These are phyloP conservation scores for Podaxis sp. DNA, from an alignment of 768 basidiomycete species.

Conservation along the genomic window DNA sequence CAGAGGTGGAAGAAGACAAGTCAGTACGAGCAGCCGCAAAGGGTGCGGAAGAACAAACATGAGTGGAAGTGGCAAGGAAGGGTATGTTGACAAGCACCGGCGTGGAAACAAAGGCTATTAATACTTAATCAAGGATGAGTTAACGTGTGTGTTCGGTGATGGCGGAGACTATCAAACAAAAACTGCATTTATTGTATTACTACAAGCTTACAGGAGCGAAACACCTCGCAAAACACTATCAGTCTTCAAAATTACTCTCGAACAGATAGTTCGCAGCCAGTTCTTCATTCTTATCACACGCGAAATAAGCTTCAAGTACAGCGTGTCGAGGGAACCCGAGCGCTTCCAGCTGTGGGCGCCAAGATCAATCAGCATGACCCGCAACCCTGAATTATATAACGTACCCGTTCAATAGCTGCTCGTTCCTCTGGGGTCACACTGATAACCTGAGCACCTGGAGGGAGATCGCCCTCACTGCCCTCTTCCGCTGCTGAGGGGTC, in stretches of 20 bases:
- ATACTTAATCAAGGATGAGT: neutral
- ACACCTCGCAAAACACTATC: neutral
- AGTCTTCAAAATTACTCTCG: slow-evolving; percentile 56
- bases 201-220: neutral
- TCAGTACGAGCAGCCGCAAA: neutral
- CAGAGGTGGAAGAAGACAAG: neutral
- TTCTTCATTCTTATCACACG: slow-evolving; percentile 97
- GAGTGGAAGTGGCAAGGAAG: neutral
- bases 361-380: slow-evolving; percentile 3
- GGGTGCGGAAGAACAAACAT: neutral
- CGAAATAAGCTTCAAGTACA: slow-evolving; percentile 90
- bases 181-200: slow-evolving; percentile 5
- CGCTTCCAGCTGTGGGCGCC: slow-evolving; percentile 62
- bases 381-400: slow-evolving; percentile 26
- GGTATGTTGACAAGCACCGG: neutral
- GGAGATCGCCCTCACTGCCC: slow-evolving; percentile 39
- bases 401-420: slow-evolving; percentile 85
- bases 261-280: slow-evolving; percentile 93
- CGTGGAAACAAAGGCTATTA: neutral
- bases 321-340: slow-evolving; percentile 84
- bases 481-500: slow-evolving; percentile 35
- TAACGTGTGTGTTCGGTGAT: slow-evolving; percentile 12
- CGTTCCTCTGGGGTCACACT: slow-evolving; percentile 84
- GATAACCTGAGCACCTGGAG: slow-evolving; percentile 60
- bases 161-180: neutral